Conservation (phyloP, 2,329 filamentous ascomycete species). For the Purpureocillium takamizusanense region DNA sequence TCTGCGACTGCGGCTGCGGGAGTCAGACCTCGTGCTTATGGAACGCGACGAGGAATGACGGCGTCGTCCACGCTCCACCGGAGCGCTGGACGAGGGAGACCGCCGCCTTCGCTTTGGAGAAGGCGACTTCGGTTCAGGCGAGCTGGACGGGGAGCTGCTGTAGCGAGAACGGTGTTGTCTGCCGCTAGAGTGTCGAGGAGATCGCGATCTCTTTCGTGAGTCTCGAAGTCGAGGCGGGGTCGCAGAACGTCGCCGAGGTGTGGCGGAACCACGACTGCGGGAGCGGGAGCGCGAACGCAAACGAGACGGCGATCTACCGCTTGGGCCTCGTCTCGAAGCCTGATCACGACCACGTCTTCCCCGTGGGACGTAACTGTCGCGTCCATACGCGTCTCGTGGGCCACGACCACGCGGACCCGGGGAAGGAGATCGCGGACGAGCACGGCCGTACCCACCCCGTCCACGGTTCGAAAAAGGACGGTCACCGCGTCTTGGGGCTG, state of each 20-base stretch:
- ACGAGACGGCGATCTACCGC: slow-evolving; percentile 12
- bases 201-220: slow-evolving; percentile 31
- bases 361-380: slow-evolving; percentile 46
- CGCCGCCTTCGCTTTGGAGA: slow-evolving; percentile 41
- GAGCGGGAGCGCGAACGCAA: slow-evolving; percentile 24
- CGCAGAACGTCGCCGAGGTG: slow-evolving; percentile 15
- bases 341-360: slow-evolving; percentile 33
- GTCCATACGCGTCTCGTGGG: slow-evolving; percentile 32
- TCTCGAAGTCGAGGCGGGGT: slow-evolving; percentile 23
- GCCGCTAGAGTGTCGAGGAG: slow-evolving; percentile 17
- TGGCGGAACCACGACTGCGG: slow-evolving; percentile 11
- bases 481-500: slow-evolving; percentile 43
- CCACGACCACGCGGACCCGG: slow-evolving; percentile 35
- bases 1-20: slow-evolving; percentile 16
- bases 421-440: slow-evolving; percentile 37
- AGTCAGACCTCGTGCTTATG: slow-evolving; percentile 22
- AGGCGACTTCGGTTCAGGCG: slow-evolving; percentile 30
- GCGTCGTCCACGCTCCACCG: slow-evolving; percentile 28
- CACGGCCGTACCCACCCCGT: slow-evolving; percentile 34
- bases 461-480: slow-evolving; percentile 35
- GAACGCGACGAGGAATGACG: slow-evolving; percentile 31
- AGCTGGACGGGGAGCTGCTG: slow-evolving; percentile 24
- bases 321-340: slow-evolving; percentile 12
- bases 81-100: slow-evolving; percentile 38
- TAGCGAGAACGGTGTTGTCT: slow-evolving; percentile 11